Evolutionary conservation across 495 filamentous ascomycete genomes (phyloP), one percentile per base, ranked within the genome.

Genomic region (Bacidia rubella): DNA sequence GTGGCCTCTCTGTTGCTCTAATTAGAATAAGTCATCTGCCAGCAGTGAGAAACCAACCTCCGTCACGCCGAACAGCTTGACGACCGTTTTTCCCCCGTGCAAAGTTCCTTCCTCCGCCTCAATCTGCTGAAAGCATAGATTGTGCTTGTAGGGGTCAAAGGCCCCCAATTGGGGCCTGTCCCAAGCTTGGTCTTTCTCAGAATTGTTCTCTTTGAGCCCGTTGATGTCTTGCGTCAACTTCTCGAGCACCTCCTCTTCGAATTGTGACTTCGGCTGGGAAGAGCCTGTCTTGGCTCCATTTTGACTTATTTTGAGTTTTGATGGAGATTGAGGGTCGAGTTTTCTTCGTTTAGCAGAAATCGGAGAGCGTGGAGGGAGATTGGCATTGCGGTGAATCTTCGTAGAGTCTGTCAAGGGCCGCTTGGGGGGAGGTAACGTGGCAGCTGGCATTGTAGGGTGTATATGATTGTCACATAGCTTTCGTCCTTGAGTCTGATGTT

Each of bases 51-150:
- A 24, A 17, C 62, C 47, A 70, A 83, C 83, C 74, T 92, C 86
- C n/a, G 90, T 96, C n/a, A 96, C 87, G 59, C 92, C 92, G 65
- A 96, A 99, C 12, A 99, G 75, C 66, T 87, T 87, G 54, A 97
- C 75, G 0, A 85, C 78, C 1, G 84, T 71, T 60, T 76, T 81
- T 17, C 84, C 86, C 54, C 82, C 81, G 64, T 74, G 60, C 4
- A 95, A 57, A 2, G 76, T 80, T 19, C 92, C 90, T 65, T 97
- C 90, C 59, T 97, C 90, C 3, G 80, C 83, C 57, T 99, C 92
- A 63, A 99, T 97, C 63, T 93, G 86, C 66, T 97, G 92, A 65
- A 97, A 97, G 61, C 75, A 80, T 11, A 99, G 73, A 54, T 68
- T 85, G 41, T 92, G 78, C 43, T 66, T 83, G 25, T 70, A 58